These are phyloP conservation scores for Sporobolomyces pararoseus DNA, from an alignment of 768 basidiomycete species.

Conservation along the genomic window DNA sequence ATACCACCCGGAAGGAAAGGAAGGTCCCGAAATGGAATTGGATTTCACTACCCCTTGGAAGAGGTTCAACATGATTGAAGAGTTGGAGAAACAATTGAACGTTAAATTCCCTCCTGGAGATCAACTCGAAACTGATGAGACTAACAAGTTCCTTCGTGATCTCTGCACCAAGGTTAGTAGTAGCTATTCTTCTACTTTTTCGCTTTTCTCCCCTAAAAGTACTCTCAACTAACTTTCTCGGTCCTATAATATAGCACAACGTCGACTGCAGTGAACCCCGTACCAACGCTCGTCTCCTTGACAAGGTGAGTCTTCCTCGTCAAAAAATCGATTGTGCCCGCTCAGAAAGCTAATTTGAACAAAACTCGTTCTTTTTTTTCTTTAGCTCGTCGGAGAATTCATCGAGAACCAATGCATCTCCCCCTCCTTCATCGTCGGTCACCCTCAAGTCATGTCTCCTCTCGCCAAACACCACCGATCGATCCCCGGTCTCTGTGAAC, in stretches of 20 bases:
- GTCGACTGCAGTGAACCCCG: conserved; percentile 95
- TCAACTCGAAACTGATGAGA: conserved; percentile 75
- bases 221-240: neutral
- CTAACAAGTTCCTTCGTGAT: conserved; percentile 81
- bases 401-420: conserved; percentile 96
- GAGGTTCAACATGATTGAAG: conserved; percentile 95
- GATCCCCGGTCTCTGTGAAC: conserved; percentile 94
- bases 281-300: conserved; percentile 88
- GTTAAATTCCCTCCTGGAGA: conserved; percentile 92
- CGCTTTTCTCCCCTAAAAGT: too few relatives aligned
- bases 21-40: conserved; percentile 61
- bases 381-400: conserved; percentile 89
- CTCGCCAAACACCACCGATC: conserved; percentile 98
- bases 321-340: conserved; percentile 1
- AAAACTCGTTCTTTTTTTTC: neutral
- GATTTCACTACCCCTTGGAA: conserved; percentile 96
- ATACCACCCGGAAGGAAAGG: conserved; percentile 90
- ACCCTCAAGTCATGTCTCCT: conserved; percentile 99
- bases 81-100: conserved; percentile 85
- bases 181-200: too few relatives aligned
- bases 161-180: conserved; percentile 75
- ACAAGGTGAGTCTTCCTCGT: conserved; percentile 62
- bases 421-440: conserved; percentile 95
- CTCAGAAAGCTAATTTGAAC: neutral
- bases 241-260: conserved; percentile 61